Evolutionary conservation across 257 asterid species (phyloP).

Genomic region (Ilex asprella): DNA sequence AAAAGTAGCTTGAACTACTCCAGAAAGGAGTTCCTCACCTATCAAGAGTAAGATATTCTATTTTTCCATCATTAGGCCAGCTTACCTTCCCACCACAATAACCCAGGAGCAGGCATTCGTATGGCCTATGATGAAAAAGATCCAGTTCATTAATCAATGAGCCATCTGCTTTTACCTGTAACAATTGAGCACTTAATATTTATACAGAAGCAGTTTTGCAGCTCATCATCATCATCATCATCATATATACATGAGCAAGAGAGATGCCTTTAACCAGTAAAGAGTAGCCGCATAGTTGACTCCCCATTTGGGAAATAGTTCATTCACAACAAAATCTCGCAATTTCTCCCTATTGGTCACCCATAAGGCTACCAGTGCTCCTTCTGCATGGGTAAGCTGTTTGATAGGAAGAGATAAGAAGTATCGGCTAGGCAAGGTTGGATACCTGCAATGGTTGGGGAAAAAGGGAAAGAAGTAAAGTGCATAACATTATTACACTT

Average conservation of each 20-base stretch:
- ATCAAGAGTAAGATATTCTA: too few relatives aligned
- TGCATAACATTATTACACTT: background rate
- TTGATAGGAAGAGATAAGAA: constrained; percentile 79
- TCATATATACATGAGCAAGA: background rate
- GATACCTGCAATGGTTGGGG: constrained; percentile 50
- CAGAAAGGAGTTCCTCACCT: too few relatives aligned
- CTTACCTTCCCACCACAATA: constrained; percentile 46
- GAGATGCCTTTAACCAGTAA: constrained; percentile 83
- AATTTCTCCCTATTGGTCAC: constrained; percentile 87
- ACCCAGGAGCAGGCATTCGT: constrained; percentile 88
- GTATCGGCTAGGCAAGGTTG: constrained; percentile 67
- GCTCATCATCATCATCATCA: too few relatives aligned
- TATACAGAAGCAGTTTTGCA: background rate
- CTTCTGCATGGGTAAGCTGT: constrained; percentile 60
- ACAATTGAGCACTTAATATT: constrained; percentile 7
- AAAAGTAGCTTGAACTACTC: background rate
- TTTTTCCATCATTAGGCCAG: background rate
- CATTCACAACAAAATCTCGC: constrained; percentile 70
- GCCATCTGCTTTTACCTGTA: constrained; percentile 76
- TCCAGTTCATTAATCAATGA: constrained; percentile 70
- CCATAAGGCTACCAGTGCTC: constrained; percentile 90
- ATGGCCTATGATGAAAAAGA: constrained; percentile 95
- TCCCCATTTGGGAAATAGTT: constrained; percentile 85
- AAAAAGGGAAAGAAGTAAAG: constrained; percentile 4
- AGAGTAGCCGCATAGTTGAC: constrained; percentile 60